Conservation (phyloP, 108 stramenopile genomes). For the Tribonema minus region DNA sequence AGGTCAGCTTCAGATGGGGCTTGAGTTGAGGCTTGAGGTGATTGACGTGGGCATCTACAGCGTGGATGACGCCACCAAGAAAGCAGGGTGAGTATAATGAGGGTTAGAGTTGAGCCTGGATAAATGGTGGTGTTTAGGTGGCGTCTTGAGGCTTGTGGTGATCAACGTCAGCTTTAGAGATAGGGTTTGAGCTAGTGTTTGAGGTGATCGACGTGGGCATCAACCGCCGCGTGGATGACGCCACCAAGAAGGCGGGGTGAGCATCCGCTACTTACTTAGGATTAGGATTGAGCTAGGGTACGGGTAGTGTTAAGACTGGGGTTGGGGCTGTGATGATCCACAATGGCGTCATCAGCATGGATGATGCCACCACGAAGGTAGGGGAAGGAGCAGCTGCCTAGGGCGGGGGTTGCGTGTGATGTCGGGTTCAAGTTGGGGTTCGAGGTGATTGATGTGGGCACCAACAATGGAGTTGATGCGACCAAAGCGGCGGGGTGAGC, state of each 20-base stretch:
- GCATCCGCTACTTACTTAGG: not conserved
- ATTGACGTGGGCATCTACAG: constrained; percentile 98
- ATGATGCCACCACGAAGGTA: too few species aligned
- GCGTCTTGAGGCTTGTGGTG: too few species aligned
- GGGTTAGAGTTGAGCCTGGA: too few species aligned
- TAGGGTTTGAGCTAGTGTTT: constrained; percentile 91
- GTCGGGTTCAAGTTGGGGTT: constrained; percentile 94
- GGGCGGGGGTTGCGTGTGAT: too few species aligned
- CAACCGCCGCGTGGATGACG: constrained; percentile 72
- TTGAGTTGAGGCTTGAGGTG: constrained; percentile 90
- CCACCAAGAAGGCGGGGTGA: constrained; percentile 37
- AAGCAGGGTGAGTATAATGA: constrained; percentile 23
- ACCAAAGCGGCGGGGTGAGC: constrained; percentile 37
- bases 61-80: constrained; percentile 54
- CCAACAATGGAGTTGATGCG: constrained; percentile 72
- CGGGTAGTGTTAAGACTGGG: too few species aligned
- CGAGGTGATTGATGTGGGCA: constrained; percentile 96
- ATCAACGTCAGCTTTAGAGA: too few species aligned
- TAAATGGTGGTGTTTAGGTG: too few species aligned
- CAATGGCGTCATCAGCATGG: too few species aligned
- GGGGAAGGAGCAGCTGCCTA: too few species aligned
- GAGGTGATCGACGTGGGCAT: constrained; percentile 98
- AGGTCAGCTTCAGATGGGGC: too few species aligned
- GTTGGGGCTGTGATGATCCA: too few species aligned
- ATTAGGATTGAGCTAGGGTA: too few species aligned